Conservation (phyloP, 1,284 basidiomycete genomes). For the Leccinum pachyderme region DNA sequence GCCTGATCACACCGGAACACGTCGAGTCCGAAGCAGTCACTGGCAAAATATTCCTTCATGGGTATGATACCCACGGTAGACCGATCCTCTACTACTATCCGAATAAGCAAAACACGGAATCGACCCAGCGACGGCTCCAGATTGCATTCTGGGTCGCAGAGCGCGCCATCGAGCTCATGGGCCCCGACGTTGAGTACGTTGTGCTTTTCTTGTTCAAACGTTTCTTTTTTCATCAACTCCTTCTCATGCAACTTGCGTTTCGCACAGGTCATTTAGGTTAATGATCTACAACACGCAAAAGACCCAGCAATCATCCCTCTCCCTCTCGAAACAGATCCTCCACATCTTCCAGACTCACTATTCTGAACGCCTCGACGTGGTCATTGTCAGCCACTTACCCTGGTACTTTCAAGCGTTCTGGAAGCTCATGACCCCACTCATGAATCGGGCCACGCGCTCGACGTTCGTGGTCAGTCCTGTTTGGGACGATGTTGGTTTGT, state of each 20-base stretch:
- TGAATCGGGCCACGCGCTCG: slow-evolving; percentile 74
- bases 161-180: slow-evolving; percentile 68
- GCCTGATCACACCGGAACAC: slow-evolving; percentile 50
- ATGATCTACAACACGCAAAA: not conserved
- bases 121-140: slow-evolving; percentile 69
- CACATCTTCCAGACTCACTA: slow-evolving; percentile 87
- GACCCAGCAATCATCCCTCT: not conserved
- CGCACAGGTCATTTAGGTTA: not conserved
- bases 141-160: slow-evolving; percentile 76
- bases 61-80: slow-evolving; percentile 67
- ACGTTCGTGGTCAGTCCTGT: slow-evolving; percentile 72
- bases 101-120: slow-evolving; percentile 79
- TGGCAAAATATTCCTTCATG: slow-evolving; percentile 73
- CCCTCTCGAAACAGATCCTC: not conserved
- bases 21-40: slow-evolving; percentile 75
- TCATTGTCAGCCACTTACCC: slow-evolving; percentile 83
- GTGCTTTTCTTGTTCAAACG: not conserved
- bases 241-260: not conserved
- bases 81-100: slow-evolving; percentile 81
- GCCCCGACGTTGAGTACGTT: slow-evolving; percentile 73
- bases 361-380: slow-evolving; percentile 85
- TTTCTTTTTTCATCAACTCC: not conserved
- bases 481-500: slow-evolving; percentile 20
- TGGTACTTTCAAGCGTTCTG: slow-evolving; percentile 80
- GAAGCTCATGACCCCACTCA: slow-evolving; percentile 78